Base-by-base conservation (phyloP, 2,329 filamentous ascomycete genomes). In the Xylaria multiplex region DNA sequence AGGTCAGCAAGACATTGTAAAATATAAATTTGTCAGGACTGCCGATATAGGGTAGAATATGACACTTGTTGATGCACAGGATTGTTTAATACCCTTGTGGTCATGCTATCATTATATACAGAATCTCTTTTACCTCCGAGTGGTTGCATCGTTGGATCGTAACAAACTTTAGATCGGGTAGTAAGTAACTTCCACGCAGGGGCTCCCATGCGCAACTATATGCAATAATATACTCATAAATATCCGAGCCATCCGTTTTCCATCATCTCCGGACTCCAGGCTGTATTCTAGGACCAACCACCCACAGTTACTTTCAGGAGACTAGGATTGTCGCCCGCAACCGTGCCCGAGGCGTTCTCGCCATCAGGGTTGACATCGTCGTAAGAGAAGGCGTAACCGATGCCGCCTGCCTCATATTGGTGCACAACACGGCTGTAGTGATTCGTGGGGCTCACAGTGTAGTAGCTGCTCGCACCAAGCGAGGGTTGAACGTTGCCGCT, bases 371-470 rank as follows among this genome's bases (percentile, higher is more conserved):
- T 85, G 16, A 91, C 89, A 73, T 91, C 89, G 71, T 91, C 89
- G 70, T 90, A 91, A 0, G 89, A 82, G 73, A 91, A 91, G 0
- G 87, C 85, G 71, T 91, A 91, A 0, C 89, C 89, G 48, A 81
- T 78, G 0, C 84, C 83, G 75, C 90, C 86, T 1, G 83, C 74
- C 77, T 90, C 87, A 53, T 86, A 81, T 42, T 82, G 76, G 76
- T 91, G 89, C 1, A 91, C 82, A 32, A 91, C 80, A 11, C 86
- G 80, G 43, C 85, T 81, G 72, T 90, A 91, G 73, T 90, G 88
- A 70, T 77, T 81, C 13, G 82, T 84, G 0, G 82, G 80, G 43
- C 76, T 70, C 11, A 49, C 68, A 1, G 74, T 76, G 74, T 87
- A 87, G 75, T 86, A 87, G 37, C 68, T 65, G 22, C 71, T 70